These are phyloP conservation scores for Aspergillus felis DNA, from an alignment of 2,329 filamentous ascomycete species.

Conservation along the genomic window DNA sequence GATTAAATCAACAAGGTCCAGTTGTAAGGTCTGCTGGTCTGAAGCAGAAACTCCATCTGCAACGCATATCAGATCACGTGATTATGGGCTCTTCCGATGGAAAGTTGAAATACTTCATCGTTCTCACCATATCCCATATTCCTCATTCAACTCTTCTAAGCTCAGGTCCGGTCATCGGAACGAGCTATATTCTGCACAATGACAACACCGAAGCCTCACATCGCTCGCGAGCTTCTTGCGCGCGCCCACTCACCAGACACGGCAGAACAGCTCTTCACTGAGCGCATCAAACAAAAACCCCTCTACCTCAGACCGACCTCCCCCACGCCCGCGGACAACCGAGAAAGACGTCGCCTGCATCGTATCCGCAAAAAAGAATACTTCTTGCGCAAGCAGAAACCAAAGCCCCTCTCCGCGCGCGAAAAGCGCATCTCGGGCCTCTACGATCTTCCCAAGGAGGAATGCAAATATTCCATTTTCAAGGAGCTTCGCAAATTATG, in stretches of 20 bases:
- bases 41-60: neutral
- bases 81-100: neutral
- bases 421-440: constrained; percentile 70
- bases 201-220: constrained; percentile 31
- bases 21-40: neutral
- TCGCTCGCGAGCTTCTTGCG: constrained; percentile 64
- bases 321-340: constrained; percentile 55
- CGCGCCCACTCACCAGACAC: constrained; percentile 75
- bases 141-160: neutral
- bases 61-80: neutral
- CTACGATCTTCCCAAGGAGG: constrained; percentile 67
- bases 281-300: constrained; percentile 78
- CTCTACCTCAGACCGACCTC: constrained; percentile 75
- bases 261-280: constrained; percentile 67
- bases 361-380: constrained; percentile 47
- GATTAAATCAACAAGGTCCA: neutral
- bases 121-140: neutral
- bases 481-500: constrained; percentile 73
- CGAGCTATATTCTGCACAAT: constrained; percentile 9
- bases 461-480: constrained; percentile 71
- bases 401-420: constrained; percentile 70
- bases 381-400: constrained; percentile 49
- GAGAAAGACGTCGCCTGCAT: constrained; percentile 51
- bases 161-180: neutral
- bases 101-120: neutral